phyloP scores from a whole-genome alignment of 257 asterid species.

The Lycium ferocissimum region DNA sequence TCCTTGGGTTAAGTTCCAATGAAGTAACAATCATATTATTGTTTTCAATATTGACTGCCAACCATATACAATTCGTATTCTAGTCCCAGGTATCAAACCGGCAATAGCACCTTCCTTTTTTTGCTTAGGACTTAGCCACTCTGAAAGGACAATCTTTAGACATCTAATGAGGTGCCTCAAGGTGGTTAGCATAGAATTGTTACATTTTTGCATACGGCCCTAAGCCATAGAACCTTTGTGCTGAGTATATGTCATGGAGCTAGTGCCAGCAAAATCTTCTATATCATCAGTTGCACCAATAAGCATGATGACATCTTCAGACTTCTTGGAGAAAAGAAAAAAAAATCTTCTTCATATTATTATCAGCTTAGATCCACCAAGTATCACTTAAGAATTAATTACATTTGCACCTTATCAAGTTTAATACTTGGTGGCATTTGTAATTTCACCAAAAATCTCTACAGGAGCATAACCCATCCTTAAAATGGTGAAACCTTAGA shows the following conservation, averaged over 20 bases:
- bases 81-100: constrained; percentile 28
- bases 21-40: not conserved
- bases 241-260: not conserved
- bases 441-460: constrained; percentile 43
- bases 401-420: constrained; percentile 24
- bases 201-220: constrained; percentile 18
- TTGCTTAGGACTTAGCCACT: not conserved
- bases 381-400: not conserved
- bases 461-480: constrained; percentile 44
- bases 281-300: not conserved
- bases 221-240: not conserved
- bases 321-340: not conserved
- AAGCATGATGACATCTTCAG: constrained; percentile 2
- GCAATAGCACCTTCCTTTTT: not conserved
- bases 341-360: constrained; percentile 1
- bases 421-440: not conserved
- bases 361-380: not conserved
- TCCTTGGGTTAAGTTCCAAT: not conserved
- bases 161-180: not conserved
- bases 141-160: not conserved
- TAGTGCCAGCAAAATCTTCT: not conserved
- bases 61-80: not conserved
- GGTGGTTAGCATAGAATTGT: constrained; percentile 7
- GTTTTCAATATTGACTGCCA: not conserved
- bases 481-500: constrained; percentile 43